phyloP scores from a whole-genome alignment of 441 rosid species.

The Rhodomyrtus psidioides region DNA sequence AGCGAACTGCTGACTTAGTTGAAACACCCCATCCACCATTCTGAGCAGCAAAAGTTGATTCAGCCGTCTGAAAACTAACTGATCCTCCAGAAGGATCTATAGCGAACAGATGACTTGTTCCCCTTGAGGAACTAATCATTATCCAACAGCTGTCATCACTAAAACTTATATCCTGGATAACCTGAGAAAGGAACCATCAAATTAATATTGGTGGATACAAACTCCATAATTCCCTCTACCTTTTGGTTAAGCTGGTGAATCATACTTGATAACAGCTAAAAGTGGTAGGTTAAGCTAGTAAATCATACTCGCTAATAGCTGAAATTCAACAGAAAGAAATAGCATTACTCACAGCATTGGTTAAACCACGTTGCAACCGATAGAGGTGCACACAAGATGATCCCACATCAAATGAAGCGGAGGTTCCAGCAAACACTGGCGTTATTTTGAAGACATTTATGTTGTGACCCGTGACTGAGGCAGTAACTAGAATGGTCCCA shows the following conservation, averaged over 20 bases:
- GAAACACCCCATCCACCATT: conserved; percentile 18
- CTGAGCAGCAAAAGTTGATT: conserved; percentile 21
- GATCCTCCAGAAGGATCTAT: conserved; percentile 62
- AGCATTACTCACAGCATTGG: conserved; percentile 67
- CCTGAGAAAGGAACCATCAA: conserved; percentile 33
- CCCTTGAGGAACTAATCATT: conserved; percentile 87
- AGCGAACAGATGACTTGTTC: conserved; percentile 89
- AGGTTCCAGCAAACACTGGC: conserved; percentile 42
- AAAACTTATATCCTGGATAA: conserved; percentile 88
- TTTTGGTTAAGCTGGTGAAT: not conserved
- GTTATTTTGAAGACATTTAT: conserved; percentile 77
- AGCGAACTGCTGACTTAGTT: conserved; percentile 25
- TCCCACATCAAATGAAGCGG: conserved; percentile 26
- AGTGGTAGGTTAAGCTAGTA: not conserved
- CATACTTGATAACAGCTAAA: not conserved
- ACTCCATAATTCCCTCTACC: not conserved
- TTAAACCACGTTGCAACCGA: conserved; percentile 89
- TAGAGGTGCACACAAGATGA: conserved; percentile 64
- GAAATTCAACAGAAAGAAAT: not conserved
- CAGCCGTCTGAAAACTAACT: conserved; percentile 23
- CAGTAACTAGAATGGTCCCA: conserved; percentile 82
- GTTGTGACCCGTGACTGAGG: conserved; percentile 89
- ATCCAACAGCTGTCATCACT: conserved; percentile 82
- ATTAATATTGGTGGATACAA: not conserved
- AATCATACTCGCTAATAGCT: not conserved